Percentiles rank a stretch among this genome's conserved stretches.
Evolutionary conservation across 768 basidiomycete genomes (phyloP).

Genomic region (Bullera alba): DNA sequence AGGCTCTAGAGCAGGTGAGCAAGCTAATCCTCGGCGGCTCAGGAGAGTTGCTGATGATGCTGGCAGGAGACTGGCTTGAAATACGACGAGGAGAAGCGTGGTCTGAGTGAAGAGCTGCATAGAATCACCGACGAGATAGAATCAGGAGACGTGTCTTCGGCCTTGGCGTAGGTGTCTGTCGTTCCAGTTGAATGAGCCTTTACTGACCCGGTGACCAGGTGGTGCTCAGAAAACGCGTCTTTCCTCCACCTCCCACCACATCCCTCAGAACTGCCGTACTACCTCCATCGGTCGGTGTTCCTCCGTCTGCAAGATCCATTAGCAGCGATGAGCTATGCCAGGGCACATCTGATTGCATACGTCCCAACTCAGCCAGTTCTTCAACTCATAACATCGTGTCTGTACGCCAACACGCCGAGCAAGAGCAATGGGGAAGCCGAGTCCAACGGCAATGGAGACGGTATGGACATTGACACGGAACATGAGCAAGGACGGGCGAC

Average conservation of each 20-base stretch:
- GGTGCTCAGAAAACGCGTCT: conserved; percentile 61
- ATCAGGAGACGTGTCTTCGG: conserved; percentile 51
- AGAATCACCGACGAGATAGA: conserved; percentile 25
- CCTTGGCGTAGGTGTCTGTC: conserved; percentile 59
- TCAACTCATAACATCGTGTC: conserved; percentile 31
- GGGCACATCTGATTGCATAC: conserved; percentile 54
- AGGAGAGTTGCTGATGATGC: not conserved
- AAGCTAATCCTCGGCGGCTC: not conserved
- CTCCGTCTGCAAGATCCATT: conserved; percentile 60
- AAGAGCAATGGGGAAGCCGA: not conserved
- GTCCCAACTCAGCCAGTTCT: conserved; percentile 52
- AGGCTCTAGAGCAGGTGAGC: conserved; percentile 29
- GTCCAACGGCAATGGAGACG: not conserved
- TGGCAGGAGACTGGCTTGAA: conserved; percentile 23
- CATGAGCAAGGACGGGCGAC: not conserved
- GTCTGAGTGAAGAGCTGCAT: conserved; percentile 22
- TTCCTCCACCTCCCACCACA: conserved; percentile 59
- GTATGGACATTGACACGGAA: not conserved
- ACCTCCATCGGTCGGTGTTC: conserved; percentile 84
- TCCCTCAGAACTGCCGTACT: conserved; percentile 76
- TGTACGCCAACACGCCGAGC: conserved; percentile 32
- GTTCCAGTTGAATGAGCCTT: not conserved
- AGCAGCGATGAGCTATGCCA: conserved; percentile 67
- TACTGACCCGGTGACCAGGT: conserved; percentile 51
- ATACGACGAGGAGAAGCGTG: conserved; percentile 15